Base-by-base conservation (phyloP, 371 early-diverging fungal genomes). In the Lichtheimia corymbifera region DNA sequence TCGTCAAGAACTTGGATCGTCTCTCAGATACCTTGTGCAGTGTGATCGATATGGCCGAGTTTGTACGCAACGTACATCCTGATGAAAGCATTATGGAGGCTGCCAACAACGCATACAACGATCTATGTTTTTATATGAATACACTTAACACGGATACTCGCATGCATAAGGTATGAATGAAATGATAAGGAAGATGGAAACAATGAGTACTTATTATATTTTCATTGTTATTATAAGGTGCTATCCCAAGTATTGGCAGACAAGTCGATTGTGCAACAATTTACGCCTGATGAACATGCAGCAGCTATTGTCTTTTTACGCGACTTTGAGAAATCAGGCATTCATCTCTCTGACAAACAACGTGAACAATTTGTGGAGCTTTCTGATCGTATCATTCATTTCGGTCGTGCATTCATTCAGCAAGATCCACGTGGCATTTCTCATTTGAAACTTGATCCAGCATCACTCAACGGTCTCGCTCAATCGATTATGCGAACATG, bases 291-390 rank as follows among this genome's bases (percentile, higher is more conserved):
- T 50, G 97, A 96, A 67, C 79, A 69, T 45, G 83, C 84, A 17
- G 94, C 93, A 0, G 97, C 95, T 0, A 65, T 84, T 27, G 87
- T 94, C 14, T 93, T 98, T 58, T 58, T 94, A 53, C 67, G 85
- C 6, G 98, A 98, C 65, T 98, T 98, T 67, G 95, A 97, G 80
- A 91, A 94, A 65, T 92, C 94, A 0, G 97, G 98, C 6, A 93
- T 97, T 57, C 93, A 95, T 68, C 76, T 98, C 62, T 80, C 90
- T 22, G 78, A 77, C 9, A 63, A 68, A 7, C 79, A 88, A 22
- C 88, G 94, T 3, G 71, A 77, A 1, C 73, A 85, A 45, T 95
- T 94, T 82, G 94, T 97, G 0, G 71, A 74, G 14, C 70, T 97
- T 5, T 91, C 94, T 40, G 91, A 95, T 68, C 74, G 77, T 18